Evolutionary conservation across 768 basidiomycete species (phyloP).

Genomic region (Auriscalpium vulgare): DNA sequence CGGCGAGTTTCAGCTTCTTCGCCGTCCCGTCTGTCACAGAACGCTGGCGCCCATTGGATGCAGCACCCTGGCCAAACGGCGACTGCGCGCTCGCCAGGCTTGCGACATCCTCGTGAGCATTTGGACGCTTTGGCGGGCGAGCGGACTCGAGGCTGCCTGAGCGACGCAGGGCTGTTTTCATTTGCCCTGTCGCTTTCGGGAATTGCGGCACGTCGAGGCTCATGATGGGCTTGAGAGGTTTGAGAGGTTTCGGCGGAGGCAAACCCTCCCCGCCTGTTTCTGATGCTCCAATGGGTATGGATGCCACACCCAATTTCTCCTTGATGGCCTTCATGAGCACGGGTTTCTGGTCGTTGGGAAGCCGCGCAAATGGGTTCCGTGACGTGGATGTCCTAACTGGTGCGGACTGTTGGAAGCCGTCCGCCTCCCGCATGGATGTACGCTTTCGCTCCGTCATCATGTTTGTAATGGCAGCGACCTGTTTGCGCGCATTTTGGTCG

Average conservation of each 20-base stretch:
- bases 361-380: background rate
- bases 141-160: background rate
- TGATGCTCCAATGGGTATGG: background rate
- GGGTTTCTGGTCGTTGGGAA: background rate
- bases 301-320: background rate
- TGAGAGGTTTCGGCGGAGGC: background rate
- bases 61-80: no score
- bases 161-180: no score
- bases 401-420: background rate
- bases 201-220: background rate
- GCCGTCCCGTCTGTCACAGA: no score
- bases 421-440: background rate
- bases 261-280: background rate
- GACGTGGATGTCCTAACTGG: background rate
- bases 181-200: background rate
- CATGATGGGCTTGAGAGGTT: background rate
- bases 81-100: no score
- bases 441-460: background rate
- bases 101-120: background rate
- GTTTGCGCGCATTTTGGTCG: background rate
- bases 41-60: no score
- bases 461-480: background rate
- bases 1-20: background rate
- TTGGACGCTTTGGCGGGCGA: background rate
- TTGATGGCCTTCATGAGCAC: background rate